Evolutionary conservation across 768 basidiomycete genomes (phyloP).

Genomic region (Cystobasidium tubakii): DNA sequence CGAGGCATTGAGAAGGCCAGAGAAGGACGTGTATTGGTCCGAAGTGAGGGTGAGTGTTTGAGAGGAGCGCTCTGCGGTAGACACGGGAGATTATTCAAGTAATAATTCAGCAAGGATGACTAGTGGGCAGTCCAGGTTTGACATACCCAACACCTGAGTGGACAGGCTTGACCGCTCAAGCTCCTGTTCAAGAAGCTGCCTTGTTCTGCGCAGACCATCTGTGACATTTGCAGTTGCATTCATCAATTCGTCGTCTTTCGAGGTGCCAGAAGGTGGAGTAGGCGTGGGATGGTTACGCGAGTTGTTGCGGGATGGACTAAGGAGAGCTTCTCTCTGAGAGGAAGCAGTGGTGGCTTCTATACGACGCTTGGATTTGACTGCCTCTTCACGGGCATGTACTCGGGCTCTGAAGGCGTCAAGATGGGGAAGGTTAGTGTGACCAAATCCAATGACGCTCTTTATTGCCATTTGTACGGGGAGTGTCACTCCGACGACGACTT

Average conservation of each 20-base stretch:
- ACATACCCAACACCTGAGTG: constrained; percentile 72
- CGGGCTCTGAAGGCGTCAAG: background rate
- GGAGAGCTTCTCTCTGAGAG: constrained; percentile 61
- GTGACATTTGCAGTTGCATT: constrained; percentile 84
- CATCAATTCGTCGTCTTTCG: constrained; percentile 80
- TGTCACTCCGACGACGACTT: too few species aligned
- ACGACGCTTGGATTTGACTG: background rate
- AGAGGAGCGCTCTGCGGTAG: constrained; percentile 65
- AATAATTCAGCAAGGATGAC: too few species aligned
- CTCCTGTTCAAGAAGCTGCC: constrained; percentile 80
- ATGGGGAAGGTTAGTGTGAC: too few species aligned
- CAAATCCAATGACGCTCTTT: too few species aligned
- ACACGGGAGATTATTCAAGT: background rate
- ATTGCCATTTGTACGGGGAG: too few species aligned
- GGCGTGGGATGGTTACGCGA: background rate
- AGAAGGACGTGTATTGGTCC: constrained; percentile 68
- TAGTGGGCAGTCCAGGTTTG: too few species aligned
- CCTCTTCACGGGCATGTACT: background rate
- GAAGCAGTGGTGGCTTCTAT: constrained; percentile 51
- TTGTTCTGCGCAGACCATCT: constrained; percentile 74
- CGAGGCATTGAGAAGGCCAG: constrained; percentile 66
- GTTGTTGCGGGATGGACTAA: constrained; percentile 54
- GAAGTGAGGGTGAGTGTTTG: constrained; percentile 68
- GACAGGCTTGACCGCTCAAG: constrained; percentile 82
- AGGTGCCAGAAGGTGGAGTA: background rate